Evolutionary conservation across 257 asterid species (phyloP), one percentile per base, ranked within the genome.

Genomic region (Datura wrightii): DNA sequence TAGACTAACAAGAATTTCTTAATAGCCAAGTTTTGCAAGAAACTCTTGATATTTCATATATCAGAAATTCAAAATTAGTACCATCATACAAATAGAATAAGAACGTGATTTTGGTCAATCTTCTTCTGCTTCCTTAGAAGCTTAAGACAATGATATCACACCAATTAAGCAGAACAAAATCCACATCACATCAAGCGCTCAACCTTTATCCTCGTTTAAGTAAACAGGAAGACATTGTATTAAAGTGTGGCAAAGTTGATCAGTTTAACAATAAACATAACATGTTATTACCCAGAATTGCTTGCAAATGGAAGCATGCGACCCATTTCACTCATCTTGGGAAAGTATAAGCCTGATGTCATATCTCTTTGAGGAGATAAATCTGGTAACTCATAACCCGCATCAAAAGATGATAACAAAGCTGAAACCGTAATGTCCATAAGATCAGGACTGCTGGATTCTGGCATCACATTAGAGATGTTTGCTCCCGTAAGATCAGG

Each of bases 201-300:
- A 18, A 82, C 79, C 58, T 82, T 16, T 53, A 60, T 19, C 48
- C 52, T 48, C 84, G 37, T 59, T 5, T 11, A 36, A 42, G 70
- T 18, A 54, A 46, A 14, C 52, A 67, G 82, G 74, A 9, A n/a
- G 52, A 53, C 46, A 13, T 50, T 76, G 31, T 52, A 50, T 31
- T 16, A 50, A 76, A 76, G 14, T 76, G 63, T 8, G 46, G 10
- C 6, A 34, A 78, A 31, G 48, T 31, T 74, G 11, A 79, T 62
- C 37, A 63, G 39, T 18, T 62, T n/a, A 63, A 15, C 19, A 84
- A 79, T 62, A 41, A 80, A 60, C 37, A 52, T 44, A 24, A 19
- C 11, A 76, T 36, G 58, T 11, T 50, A 80, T 85, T 87, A 91
- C 94, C 92, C 71, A 11, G 83, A 72, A 82, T 74, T 84, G 87